Conservation (phyloP, 805 yeast genomes). For the Suhomyces sp. region DNA sequence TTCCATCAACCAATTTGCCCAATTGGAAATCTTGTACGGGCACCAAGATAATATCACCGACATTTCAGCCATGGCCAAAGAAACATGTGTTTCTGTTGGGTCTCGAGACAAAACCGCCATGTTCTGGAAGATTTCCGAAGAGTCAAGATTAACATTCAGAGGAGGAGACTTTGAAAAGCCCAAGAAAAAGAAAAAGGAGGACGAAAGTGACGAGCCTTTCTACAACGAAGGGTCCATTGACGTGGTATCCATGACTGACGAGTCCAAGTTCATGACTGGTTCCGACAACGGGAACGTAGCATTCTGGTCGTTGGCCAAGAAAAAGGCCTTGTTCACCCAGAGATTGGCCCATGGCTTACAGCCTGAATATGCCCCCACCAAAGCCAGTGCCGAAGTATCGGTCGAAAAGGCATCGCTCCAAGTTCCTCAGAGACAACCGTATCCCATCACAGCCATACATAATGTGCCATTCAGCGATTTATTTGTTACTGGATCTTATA, state of each 20-base stretch:
- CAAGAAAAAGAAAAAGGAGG: conserved; percentile 32
- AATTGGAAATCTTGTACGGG: conserved; percentile 87
- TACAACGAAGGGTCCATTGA: conserved; percentile 86
- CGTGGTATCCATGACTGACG: conserved; percentile 87
- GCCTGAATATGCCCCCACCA: conserved; percentile 40
- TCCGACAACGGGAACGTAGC: conserved; percentile 88
- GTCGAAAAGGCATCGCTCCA: conserved; percentile 48
- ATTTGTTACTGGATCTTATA: conserved; percentile 86
- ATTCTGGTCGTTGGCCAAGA: conserved; percentile 89
- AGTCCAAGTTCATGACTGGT: conserved; percentile 89
- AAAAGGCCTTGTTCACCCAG: conserved; percentile 73
- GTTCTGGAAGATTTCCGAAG: conserved; percentile 96
- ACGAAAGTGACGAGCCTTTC: conserved; percentile 27
- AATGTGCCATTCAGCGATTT: conserved; percentile 84
- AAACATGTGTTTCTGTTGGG: conserved; percentile 95
- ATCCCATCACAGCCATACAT: conserved; percentile 77
- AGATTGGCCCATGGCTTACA: conserved; percentile 76
- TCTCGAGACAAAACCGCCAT: conserved; percentile 92
- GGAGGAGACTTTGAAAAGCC: conserved; percentile 70
- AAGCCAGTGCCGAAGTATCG: conserved; percentile 50
- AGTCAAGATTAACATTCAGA: conserved; percentile 86
- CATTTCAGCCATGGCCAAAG: conserved; percentile 76
- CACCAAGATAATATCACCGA: conserved; percentile 90
- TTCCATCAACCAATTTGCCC: conserved; percentile 80
- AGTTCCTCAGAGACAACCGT: conserved; percentile 73